These are phyloP conservation scores for Tephrocybe rancida DNA, from an alignment of 768 basidiomycete genomes.

Conservation along the genomic window DNA sequence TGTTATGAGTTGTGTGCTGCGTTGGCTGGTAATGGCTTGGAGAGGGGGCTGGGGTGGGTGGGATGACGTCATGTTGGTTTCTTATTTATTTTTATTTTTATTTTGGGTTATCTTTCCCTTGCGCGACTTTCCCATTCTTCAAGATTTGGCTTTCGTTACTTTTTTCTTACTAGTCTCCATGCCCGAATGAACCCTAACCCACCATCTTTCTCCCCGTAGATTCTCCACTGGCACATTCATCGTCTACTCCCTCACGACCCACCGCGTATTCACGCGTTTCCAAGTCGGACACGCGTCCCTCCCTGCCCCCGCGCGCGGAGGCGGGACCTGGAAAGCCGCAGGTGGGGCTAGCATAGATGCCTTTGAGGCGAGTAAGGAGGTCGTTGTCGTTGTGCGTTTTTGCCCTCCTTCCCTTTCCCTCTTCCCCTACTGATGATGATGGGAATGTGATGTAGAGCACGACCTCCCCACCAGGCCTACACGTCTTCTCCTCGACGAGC, in stretches of 20 bases:
- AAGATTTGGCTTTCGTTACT: too few species aligned
- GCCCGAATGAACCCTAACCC: too few species aligned
- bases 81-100: too few species aligned
- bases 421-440: neutral
- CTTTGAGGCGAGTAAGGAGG: conserved; percentile 48
- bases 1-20: too few species aligned
- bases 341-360: conserved; percentile 27
- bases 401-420: neutral
- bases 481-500: conserved; percentile 57
- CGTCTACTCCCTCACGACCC: conserved; percentile 24
- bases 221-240: conserved; percentile 9
- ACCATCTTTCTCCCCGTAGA: conserved; percentile 27
- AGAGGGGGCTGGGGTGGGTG: too few species aligned
- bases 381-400: conserved; percentile 60
- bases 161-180: too few species aligned
- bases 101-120: too few species aligned
- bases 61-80: too few species aligned
- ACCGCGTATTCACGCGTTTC: conserved; percentile 52
- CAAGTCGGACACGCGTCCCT: conserved; percentile 23
- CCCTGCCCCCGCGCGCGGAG: neutral
- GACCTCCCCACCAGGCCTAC: conserved; percentile 53
- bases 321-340: conserved; percentile 20
- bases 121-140: too few species aligned
- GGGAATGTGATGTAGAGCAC: conserved; percentile 45
- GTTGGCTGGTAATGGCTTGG: too few species aligned